Evolutionary conservation across 2,329 filamentous ascomycete genomes (phyloP).

Genomic region (Paraconiothyrium brasiliense): DNA sequence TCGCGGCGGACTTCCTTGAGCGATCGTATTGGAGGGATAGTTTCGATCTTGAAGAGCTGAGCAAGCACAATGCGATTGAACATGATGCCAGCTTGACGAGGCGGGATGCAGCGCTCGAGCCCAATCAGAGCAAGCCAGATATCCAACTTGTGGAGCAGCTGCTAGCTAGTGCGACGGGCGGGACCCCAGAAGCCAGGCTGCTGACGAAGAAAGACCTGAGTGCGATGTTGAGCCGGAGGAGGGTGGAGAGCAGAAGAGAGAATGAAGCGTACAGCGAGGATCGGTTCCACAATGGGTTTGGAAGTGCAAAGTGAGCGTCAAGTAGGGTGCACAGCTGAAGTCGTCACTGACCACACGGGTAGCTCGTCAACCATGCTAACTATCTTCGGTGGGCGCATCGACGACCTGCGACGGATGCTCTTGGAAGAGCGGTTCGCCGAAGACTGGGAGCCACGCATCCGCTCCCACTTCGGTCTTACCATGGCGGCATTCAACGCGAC

Average conservation of each 20-base stretch:
- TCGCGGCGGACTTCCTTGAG: slow-evolving; percentile 36
- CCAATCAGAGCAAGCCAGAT: slow-evolving; percentile 52
- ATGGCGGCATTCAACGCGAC: slow-evolving; percentile 55
- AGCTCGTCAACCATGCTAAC: slow-evolving; percentile 56
- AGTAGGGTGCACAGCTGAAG: too few relatives aligned
- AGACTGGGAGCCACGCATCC: slow-evolving; percentile 53
- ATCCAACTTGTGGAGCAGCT: slow-evolving; percentile 47
- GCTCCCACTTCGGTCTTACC: slow-evolving; percentile 50
- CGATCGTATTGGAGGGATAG: slow-evolving; percentile 28
- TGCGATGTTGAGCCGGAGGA: slow-evolving; percentile 42
- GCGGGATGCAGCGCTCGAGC: slow-evolving; percentile 42
- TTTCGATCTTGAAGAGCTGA: slow-evolving; percentile 44
- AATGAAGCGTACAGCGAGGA: slow-evolving; percentile 49
- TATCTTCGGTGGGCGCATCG: slow-evolving; percentile 50
- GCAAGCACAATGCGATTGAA: slow-evolving; percentile 45
- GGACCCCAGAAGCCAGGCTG: slow-evolving; percentile 34
- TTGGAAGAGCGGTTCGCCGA: slow-evolving; percentile 53
- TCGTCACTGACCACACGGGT: too few relatives aligned
- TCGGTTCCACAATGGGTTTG: slow-evolving; percentile 53
- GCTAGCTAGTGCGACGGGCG: slow-evolving; percentile 48
- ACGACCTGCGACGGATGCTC: slow-evolving; percentile 52
- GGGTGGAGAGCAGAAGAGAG: slow-evolving; percentile 45
- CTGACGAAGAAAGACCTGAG: slow-evolving; percentile 52
- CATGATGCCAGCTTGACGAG: slow-evolving; percentile 48
- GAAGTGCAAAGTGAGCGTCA: slow-evolving; percentile 49